A percentile compares a stretch with the other conserved stretches of the same genome.
Conservation (phyloP, 441 rosid species). For the Raphanus hybrid region DNA sequence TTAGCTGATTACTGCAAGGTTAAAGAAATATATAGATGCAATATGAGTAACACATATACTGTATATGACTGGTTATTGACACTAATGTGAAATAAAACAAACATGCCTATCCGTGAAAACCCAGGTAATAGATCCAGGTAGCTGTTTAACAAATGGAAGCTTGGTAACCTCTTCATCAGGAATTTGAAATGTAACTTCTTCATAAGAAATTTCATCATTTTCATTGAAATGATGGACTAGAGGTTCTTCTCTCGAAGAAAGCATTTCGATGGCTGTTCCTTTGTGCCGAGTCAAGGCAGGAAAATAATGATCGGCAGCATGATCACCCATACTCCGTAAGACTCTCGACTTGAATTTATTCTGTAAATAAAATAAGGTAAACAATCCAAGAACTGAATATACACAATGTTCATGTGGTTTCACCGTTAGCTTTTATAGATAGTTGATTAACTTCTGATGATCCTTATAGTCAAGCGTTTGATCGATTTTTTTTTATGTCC, state of each 20-base stretch:
- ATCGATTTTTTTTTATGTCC: background rate
- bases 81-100: background rate
- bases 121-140: conserved; percentile 80
- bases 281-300: conserved; percentile 47
- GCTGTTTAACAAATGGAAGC: conserved; percentile 64
- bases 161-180: conserved; percentile 52
- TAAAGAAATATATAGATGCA: conserved; percentile 16
- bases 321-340: conserved; percentile 48
- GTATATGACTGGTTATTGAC: background rate
- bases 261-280: conserved; percentile 41
- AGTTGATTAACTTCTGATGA: background rate
- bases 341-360: conserved; percentile 55
- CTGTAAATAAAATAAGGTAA: conserved; percentile 41
- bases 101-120: conserved; percentile 58
- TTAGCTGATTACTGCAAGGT: conserved; percentile 75
- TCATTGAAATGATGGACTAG: conserved; percentile 51
- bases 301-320: conserved; percentile 44
- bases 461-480: background rate
- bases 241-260: conserved; percentile 48
- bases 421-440: background rate
- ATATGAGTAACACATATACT: background rate
- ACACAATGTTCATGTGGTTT: background rate
- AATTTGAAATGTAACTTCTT: conserved; percentile 8
- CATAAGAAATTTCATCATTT: background rate
- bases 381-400: background rate